Evolutionary conservation across 139 green algal genomes (phyloP).

Genomic region (Chloropicon primus): DNA sequence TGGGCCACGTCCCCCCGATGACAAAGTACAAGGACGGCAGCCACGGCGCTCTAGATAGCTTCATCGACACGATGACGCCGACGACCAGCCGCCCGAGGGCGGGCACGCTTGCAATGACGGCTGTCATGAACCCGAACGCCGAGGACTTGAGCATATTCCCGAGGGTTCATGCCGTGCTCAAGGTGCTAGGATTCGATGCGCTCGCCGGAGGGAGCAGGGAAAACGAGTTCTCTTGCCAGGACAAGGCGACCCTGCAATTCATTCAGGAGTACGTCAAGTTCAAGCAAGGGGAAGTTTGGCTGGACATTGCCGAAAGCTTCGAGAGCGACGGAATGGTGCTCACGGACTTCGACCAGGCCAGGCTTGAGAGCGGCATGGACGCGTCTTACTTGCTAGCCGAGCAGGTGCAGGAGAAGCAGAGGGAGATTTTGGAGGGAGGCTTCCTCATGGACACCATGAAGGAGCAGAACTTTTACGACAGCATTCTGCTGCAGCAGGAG

Average conservation of each 20-base stretch:
- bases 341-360: conserved; percentile 19
- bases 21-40: neutral
- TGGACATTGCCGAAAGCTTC: conserved; percentile 16
- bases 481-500: conserved; percentile 3
- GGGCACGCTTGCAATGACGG: neutral
- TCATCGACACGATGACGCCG: neutral
- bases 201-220: neutral
- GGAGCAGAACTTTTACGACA: conserved; percentile 11
- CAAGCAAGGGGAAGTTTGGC: conserved; percentile 35
- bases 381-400: neutral
- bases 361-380: neutral
- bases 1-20: conserved; percentile 3
- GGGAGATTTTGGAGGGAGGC: neutral
- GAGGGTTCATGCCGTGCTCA: conserved; percentile 24
- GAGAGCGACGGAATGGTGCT: conserved; percentile 16
- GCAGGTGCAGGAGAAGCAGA: conserved; percentile 6
- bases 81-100: neutral
- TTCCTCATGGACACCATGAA: neutral
- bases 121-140: conserved; percentile 5
- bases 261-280: conserved; percentile 31
- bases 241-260: conserved; percentile 20
- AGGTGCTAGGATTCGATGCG: conserved; percentile 20
- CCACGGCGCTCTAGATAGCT: neutral
- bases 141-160: conserved; percentile 17
- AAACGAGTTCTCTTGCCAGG: conserved; percentile 11